Conservation (phyloP, 1,284 basidiomycete genomes). For the Volvariella surrecta region DNA sequence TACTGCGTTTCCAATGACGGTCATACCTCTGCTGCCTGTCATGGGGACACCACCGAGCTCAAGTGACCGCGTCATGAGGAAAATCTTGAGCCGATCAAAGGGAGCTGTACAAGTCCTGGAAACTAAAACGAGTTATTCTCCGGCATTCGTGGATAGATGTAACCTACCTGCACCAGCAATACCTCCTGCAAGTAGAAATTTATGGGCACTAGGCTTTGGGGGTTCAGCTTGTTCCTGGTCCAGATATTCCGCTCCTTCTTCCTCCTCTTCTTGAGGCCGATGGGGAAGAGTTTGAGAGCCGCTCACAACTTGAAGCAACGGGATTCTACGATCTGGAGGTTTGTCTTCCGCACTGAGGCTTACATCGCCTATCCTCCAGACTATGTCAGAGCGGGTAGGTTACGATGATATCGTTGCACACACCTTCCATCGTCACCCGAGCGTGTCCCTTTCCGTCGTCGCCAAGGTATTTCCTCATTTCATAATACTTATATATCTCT, state of each 20-base stretch:
- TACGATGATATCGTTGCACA: conserved; percentile 15
- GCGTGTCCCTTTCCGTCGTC: conserved; percentile 73
- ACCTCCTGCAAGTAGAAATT: conserved; percentile 91
- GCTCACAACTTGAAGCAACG: conserved; percentile 9
- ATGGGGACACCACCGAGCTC: conserved; percentile 47
- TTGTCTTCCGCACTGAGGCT: conserved; percentile 65
- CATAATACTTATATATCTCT: conserved; percentile 85
- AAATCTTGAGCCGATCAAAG: conserved; percentile 95
- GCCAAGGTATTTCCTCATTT: conserved; percentile 66
- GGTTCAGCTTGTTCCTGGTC: conserved; percentile 59
- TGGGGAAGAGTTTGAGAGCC: conserved; percentile 17
- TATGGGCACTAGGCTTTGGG: conserved; percentile 62
- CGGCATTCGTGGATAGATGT: conserved; percentile 4
- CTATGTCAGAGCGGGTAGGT: conserved; percentile 12
- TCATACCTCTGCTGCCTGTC: conserved; percentile 47
- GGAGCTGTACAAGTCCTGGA: conserved; percentile 96
- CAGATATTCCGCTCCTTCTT: conserved; percentile 30
- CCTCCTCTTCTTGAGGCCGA: conserved; percentile 30
- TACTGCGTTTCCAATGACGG: conserved; percentile 68
- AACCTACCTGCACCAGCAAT: conserved; percentile 83
- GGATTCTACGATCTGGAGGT: conserved; percentile 28
- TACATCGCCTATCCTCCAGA: conserved; percentile 52
- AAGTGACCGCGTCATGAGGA: conserved; percentile 83
- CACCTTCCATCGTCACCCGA: conserved; percentile 84
- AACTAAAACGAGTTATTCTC: conserved; percentile 37